A percentile compares a stretch with the other conserved stretches of the same genome.
phyloP scores from a whole-genome alignment of 768 basidiomycete genomes.

The Cyclocybe cylindracea region DNA sequence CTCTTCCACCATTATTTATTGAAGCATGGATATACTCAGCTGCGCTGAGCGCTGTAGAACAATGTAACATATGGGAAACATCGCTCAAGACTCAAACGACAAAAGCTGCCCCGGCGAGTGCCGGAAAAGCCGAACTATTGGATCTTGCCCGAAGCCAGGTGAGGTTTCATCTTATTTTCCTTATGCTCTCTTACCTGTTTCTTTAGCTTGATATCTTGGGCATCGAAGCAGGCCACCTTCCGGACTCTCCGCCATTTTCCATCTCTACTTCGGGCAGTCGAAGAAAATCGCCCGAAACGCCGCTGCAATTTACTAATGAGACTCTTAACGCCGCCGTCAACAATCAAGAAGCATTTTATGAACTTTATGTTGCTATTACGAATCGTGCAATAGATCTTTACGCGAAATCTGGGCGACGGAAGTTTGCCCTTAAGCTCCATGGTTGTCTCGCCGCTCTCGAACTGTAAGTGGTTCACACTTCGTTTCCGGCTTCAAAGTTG shows the following conservation, averaged over 20 bases:
- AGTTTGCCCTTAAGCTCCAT: constrained; percentile 85
- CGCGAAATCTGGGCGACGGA: constrained; percentile 77
- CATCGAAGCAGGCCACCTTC: constrained; percentile 70
- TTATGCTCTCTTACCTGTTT: not conserved
- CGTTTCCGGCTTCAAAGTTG: not conserved
- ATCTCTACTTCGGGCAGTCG: constrained; percentile 34
- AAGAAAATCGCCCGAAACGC: constrained; percentile 21
- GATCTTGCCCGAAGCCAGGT: constrained; percentile 92
- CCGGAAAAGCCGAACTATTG: constrained; percentile 84
- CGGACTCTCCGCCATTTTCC: constrained; percentile 71
- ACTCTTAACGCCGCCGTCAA: constrained; percentile 62
- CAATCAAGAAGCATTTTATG: constrained; percentile 67
- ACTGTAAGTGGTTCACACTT: constrained; percentile 53
- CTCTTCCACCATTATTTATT: constrained; percentile 70
- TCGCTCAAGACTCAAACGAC: constrained; percentile 46
- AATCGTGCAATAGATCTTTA: constrained; percentile 87
- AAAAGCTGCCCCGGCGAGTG: constrained; percentile 55
- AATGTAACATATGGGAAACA: constrained; percentile 74
- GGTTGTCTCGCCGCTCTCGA: constrained; percentile 88
- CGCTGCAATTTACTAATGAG: constrained; percentile 50
- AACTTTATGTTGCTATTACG: constrained; percentile 71
- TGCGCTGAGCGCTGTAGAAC: constrained; percentile 78
- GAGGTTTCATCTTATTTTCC: constrained; percentile 11
- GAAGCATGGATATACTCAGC: constrained; percentile 96
- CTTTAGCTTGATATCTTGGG: constrained; percentile 85